phyloP scores from a whole-genome alignment of 2,329 filamentous ascomycete species.

The Diaporthe australafricana region DNA sequence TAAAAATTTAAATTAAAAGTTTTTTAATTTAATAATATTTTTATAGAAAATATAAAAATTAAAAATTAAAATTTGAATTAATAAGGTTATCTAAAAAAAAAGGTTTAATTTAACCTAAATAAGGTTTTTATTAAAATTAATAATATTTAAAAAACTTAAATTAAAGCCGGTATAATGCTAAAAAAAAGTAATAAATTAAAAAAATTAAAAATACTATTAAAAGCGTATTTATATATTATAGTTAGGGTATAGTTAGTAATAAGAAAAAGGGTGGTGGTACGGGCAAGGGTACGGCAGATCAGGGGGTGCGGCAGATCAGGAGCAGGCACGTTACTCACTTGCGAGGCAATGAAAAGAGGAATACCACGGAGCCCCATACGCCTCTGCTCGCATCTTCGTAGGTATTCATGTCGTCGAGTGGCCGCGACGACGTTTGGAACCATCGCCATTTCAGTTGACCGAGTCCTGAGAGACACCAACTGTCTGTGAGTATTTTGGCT shows the following conservation, averaged over 20 bases:
- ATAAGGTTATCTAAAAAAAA: not conserved
- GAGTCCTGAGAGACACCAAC: not conserved
- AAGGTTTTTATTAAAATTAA: not conserved
- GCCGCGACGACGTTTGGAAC: not conserved
- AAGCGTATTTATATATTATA: not conserved
- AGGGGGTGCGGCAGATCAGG: too few species aligned
- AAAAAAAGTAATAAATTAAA: too few species aligned
- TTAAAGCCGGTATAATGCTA: too few species aligned
- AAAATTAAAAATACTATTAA: too few species aligned
- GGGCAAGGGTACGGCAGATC: not conserved
- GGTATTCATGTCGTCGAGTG: conserved; percentile 16
- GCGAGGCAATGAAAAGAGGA: not conserved
- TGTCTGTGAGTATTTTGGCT: not conserved
- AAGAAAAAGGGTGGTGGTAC: not conserved
- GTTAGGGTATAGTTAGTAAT: not conserved
- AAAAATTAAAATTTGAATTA: not conserved
- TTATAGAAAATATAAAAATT: not conserved
- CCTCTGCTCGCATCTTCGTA: conserved; percentile 9
- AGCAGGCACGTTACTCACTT: too few species aligned
- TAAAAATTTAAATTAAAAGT: too few species aligned
- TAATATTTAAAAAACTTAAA: too few species aligned
- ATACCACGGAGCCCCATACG: not conserved
- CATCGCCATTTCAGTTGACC: conserved; percentile 21
- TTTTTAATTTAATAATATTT: not conserved
- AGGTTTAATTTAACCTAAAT: not conserved